Base-by-base conservation (phyloP, 495 filamentous ascomycete species). In the Extremus antarcticus region DNA sequence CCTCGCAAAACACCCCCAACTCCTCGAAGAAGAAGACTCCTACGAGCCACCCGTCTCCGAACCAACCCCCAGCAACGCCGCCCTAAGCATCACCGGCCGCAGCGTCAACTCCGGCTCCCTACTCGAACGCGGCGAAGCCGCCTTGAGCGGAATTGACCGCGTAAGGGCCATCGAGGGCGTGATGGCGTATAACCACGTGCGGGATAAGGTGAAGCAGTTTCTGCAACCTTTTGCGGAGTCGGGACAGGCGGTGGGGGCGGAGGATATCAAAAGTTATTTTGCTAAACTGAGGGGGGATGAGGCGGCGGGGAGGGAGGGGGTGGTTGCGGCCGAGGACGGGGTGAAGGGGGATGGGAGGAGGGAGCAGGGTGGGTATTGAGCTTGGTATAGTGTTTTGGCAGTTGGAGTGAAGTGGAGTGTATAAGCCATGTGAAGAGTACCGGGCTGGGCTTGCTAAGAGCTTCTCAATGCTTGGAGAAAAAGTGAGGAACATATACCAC, bases 241-340 rank as follows among this genome's bases (percentile, higher is more conserved):
- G 56, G 90, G 90, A 0, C 70, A 85, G 68, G 79, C 83, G 2
- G 89, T 98, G 13, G 82, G 85, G 0, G 91, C 89, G 3, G 92
- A 97, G 68, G 90, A 97, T 72, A 90, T 98, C 65, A 96, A 95
- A 71, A 81, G 74, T 10, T 94, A 95, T 71, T 97, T 97, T 77
- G 92, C 89, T 53, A 89, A 88, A 69, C 66, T 98, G 58, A 77
- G 92, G 56, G 92, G 91, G 47, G 92, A 96, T 73, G 86, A 87
- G 21, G 66, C 74, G 49, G 79, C 66, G 4, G 78, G 83, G 38
- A 63, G 63, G 51, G 73, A 74, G 61, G 74, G 72, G 22, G 76
- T 71, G 9, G 73, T 70, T 23, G 73, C 75, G 40, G 71, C 65
- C 29, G 67, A 59, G 16, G 71, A 48, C 50, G 68, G 55, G 23